A percentile compares a stretch with the other conserved stretches of the same genome.
phyloP scores from a whole-genome alignment of 2,329 filamentous ascomycete genomes.

The Microsporum audouinii region DNA sequence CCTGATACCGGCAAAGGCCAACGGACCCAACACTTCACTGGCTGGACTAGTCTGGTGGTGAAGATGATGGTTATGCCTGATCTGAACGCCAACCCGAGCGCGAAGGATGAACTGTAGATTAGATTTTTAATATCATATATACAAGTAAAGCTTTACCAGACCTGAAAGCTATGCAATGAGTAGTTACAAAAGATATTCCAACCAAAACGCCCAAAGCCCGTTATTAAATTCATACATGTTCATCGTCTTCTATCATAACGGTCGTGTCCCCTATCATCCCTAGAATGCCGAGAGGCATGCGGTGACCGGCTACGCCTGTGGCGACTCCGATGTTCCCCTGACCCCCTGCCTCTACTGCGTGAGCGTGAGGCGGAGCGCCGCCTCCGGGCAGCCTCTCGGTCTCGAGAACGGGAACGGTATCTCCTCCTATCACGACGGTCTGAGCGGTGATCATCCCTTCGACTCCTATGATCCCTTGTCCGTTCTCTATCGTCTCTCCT shows the following conservation, averaged over 20 bases:
- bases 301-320: constrained; percentile 11
- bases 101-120: constrained; percentile 41
- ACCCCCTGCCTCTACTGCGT: constrained; percentile 21
- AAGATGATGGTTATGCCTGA: constrained; percentile 96
- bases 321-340: constrained; percentile 18
- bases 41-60: constrained; percentile 96
- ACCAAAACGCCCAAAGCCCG: neutral
- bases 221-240: neutral
- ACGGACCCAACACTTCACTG: constrained; percentile 93
- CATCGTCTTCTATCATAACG: neutral
- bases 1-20: constrained; percentile 88
- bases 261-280: neutral
- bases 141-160: constrained; percentile 10
- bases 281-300: constrained; percentile 16
- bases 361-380: constrained; percentile 21
- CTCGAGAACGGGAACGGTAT: constrained; percentile 15
- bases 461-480: constrained; percentile 21
- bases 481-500: constrained; percentile 22
- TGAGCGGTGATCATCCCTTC: constrained; percentile 21
- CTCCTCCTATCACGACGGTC: constrained; percentile 9
- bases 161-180: neutral
- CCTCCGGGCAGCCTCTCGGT: constrained; percentile 18
- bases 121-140: constrained; percentile 8
- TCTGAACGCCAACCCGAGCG: constrained; percentile 28
- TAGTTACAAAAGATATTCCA: neutral